Percentiles rank a stretch among this genome's conserved stretches.
Evolutionary conservation across 2,329 filamentous ascomycete species (phyloP).

Genomic region (Colletotrichum melonis): DNA sequence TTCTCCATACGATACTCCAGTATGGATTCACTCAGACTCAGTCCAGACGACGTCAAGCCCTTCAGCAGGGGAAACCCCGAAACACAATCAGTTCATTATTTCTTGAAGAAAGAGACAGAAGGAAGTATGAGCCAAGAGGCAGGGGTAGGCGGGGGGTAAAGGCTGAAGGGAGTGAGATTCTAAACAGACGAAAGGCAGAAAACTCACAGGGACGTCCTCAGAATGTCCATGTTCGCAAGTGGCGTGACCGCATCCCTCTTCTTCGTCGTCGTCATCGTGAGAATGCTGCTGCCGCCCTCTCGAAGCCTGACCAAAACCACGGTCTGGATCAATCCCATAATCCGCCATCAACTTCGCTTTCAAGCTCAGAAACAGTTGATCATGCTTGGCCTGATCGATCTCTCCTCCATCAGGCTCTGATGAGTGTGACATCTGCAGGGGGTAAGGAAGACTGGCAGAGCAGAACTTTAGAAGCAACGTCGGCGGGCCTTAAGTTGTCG

Average conservation of each 20-base stretch:
- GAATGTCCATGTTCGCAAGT: not conserved
- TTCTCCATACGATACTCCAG: not conserved
- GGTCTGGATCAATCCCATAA: not conserved
- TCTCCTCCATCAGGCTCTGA: not conserved
- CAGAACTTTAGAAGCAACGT: not conserved
- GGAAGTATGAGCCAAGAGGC: not conserved
- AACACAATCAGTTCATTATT: not conserved
- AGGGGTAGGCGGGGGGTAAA: not conserved
- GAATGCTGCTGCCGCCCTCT: not conserved
- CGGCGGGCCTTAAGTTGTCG: not conserved
- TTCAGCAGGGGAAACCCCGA: not conserved
- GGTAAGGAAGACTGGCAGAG: not conserved
- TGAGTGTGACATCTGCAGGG: not conserved
- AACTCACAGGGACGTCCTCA: not conserved
- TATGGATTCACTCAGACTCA: not conserved
- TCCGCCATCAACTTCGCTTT: not conserved
- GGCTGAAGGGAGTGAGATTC: not conserved
- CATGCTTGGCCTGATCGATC: not conserved
- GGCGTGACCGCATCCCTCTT: not conserved
- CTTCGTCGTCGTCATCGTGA: not conserved
- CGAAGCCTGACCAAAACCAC: not conserved
- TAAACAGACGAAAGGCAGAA: not conserved
- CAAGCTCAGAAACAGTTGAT: not conserved
- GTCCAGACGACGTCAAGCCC: not conserved
- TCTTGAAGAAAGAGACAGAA: not conserved